Evolutionary conservation across 2,329 filamentous ascomycete genomes (phyloP), one percentile per base, ranked within the genome.

Genomic region (Xylogone sp.): DNA sequence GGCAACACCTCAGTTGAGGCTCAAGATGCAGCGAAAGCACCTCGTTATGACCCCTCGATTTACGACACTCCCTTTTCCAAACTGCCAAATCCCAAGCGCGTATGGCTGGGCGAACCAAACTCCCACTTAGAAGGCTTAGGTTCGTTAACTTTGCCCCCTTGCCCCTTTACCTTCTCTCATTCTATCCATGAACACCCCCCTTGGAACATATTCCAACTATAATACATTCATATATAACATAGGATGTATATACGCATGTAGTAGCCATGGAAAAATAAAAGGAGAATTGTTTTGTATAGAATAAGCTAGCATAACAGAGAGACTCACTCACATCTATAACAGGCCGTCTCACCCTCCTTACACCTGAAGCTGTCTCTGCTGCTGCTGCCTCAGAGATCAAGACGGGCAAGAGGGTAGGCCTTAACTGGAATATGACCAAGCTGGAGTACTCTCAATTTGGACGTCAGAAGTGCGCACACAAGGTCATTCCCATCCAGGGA

Each of bases 341-440:
- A 59, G 56, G 58, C 10, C 52, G 77, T 52, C 68, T 75, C 5
- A 71, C 68, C 1, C 70, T 77, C 3, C 70, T 83, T 21, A 82
- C 79, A 0, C 74, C 78, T 1, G 70, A 78, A 1, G 66, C 76
- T 1, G 76, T 82, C 2, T 71, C 74, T 5, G 67, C 69, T 20
- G 71, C 76, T 0, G 78, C 79, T 2, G 66, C 69, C 3, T 67
- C 69, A 4, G 74, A 79, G 57, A 81, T 83, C 57, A 70, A 68
- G 39, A 75, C 73, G 0, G 80, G 80, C 12, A 68, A 68, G 19
- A 70, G 77, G 27, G 72, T 81, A 21, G 75, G 75, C 9, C 68
- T 83, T 39, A 73, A 73, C 21, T 83, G 79, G 79, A 75, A 78
- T 21, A 61, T 83, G 53, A 75, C 72, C 19, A 82, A 82, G 58